Conservation (phyloP, 257 asterid genomes). For the Solanum corneliomulleri region DNA sequence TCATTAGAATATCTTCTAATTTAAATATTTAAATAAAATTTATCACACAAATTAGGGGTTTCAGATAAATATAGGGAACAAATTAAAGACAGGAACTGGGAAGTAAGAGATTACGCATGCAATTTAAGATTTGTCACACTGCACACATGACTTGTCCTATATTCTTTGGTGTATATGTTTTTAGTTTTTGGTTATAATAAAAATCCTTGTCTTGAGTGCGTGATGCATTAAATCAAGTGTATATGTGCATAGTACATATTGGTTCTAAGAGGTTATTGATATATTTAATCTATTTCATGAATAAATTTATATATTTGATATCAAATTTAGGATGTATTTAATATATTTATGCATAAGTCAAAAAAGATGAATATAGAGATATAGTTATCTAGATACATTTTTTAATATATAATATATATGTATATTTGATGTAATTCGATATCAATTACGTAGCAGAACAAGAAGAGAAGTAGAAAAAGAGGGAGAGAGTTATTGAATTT, state of each 20-base stretch:
- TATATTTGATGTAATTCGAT: too few relatives aligned
- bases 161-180: background rate
- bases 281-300: background rate
- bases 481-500: background rate
- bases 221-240: background rate
- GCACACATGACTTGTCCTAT: background rate
- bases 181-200: background rate
- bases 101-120: background rate
- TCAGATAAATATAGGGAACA: background rate
- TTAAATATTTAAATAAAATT: background rate
- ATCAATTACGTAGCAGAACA: background rate
- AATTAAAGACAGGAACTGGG: background rate
- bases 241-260: background rate
- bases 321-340: background rate
- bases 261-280: background rate
- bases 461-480: too few relatives aligned
- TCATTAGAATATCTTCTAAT: background rate
- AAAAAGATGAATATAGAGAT: too few relatives aligned
- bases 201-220: background rate
- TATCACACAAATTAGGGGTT: too few relatives aligned
- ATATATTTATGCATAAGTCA: background rate
- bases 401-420: too few relatives aligned
- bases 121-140: background rate
- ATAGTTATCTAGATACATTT: too few relatives aligned
- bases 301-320: background rate